Percentiles rank a stretch among this genome's conserved stretches.
Evolutionary conservation across 208 protist genomes (phyloP).

Genomic region (Plasmodiophora brassicae): DNA sequence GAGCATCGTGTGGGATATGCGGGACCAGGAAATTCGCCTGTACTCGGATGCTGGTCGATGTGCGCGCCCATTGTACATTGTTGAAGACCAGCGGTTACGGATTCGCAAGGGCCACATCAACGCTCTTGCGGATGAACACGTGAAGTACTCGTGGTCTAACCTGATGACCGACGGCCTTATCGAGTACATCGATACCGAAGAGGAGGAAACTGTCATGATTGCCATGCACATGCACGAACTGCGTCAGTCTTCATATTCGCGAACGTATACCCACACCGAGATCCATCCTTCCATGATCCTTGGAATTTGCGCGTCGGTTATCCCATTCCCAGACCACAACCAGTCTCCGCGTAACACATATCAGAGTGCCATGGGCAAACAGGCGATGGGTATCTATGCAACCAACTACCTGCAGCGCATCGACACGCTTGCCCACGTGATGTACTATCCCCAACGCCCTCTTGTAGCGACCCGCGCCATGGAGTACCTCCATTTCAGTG

Average conservation of each 20-base stretch:
- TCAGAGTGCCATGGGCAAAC: slow-evolving; percentile 93
- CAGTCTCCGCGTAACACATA: slow-evolving; percentile 90
- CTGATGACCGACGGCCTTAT: slow-evolving; percentile 67
- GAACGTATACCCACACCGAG: slow-evolving; percentile 88
- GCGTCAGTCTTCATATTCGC: slow-evolving; percentile 37
- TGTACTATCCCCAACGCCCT: slow-evolving; percentile 91
- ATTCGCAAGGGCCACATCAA: slow-evolving; percentile 64
- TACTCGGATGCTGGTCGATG: slow-evolving; percentile 70
- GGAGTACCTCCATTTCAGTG: slow-evolving; percentile 82
- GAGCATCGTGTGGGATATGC: slow-evolving; percentile 58
- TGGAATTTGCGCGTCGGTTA: slow-evolving; percentile 86
- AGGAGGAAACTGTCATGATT: slow-evolving; percentile 72
- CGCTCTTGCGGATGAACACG: slow-evolving; percentile 51
- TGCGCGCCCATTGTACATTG: slow-evolving; percentile 58
- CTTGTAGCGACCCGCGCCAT: slow-evolving; percentile 80
- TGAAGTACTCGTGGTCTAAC: slow-evolving; percentile 21
- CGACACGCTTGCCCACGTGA: slow-evolving; percentile 85
- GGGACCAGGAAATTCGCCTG: slow-evolving; percentile 67
- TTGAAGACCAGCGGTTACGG: slow-evolving; percentile 64
- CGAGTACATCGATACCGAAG: slow-evolving; percentile 79
- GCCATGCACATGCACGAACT: slow-evolving; percentile 71
- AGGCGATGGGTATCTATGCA: slow-evolving; percentile 88
- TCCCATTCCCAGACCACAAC: slow-evolving; percentile 95
- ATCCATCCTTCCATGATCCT: slow-evolving; percentile 94
- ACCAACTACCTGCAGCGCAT: slow-evolving; percentile 85